Evolutionary conservation across 2,329 filamentous ascomycete species (phyloP).

Genomic region (Ophiostoma pallidulum): DNA sequence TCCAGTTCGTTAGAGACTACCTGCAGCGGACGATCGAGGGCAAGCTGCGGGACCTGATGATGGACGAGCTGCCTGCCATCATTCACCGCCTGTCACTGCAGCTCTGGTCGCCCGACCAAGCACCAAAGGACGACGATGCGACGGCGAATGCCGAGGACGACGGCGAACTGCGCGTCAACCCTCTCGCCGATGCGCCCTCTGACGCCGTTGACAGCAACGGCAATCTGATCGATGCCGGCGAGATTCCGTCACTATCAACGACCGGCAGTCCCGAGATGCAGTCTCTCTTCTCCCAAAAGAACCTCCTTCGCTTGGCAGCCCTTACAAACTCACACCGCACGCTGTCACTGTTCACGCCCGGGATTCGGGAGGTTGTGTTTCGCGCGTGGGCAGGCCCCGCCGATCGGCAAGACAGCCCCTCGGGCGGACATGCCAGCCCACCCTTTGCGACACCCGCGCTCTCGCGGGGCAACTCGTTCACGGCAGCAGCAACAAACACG

Average conservation of each 20-base stretch:
- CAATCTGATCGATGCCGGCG: conserved; percentile 63
- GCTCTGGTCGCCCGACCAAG: conserved; percentile 82
- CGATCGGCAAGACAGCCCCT: conserved; percentile 53
- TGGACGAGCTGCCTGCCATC: conserved; percentile 95
- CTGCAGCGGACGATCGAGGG: conserved; percentile 92
- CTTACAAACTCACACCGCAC: conserved; percentile 85
- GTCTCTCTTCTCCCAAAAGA: conserved; percentile 92
- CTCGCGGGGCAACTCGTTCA: conserved; percentile 54
- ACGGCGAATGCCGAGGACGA: conserved; percentile 39
- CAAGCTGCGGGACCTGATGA: conserved; percentile 85
- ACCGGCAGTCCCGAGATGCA: conserved; percentile 75
- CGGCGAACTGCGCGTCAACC: conserved; percentile 60
- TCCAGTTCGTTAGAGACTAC: conserved; percentile 96
- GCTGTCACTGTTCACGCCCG: conserved; percentile 80
- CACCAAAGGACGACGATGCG: conserved; percentile 55
- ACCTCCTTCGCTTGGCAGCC: conserved; percentile 70
- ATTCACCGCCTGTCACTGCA: conserved; percentile 86
- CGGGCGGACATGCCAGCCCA: conserved; percentile 32
- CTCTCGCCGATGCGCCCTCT: conserved; percentile 69
- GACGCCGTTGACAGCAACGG: conserved; percentile 76
- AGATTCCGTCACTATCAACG: conserved; percentile 67
- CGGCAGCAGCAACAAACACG: conserved; percentile 47
- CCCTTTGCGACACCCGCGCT: conserved; percentile 42
- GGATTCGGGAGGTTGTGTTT: conserved; percentile 84
- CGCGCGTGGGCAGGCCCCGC: conserved; percentile 78